Percentiles rank a stretch among this genome's conserved stretches.
Conservation (phyloP, 2,329 filamentous ascomycete genomes). For the Capronia coronata region DNA sequence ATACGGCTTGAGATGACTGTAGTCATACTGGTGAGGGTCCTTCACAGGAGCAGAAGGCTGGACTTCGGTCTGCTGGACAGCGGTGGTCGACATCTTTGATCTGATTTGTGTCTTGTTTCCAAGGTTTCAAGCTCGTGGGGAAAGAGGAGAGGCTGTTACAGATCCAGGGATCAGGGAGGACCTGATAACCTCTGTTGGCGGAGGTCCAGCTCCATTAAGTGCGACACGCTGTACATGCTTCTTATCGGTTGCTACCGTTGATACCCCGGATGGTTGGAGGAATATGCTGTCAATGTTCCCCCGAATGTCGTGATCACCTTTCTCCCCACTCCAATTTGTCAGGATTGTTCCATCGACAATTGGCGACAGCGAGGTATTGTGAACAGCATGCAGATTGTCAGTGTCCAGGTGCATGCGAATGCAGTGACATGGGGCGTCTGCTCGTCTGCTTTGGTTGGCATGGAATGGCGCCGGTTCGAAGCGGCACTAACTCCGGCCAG, state of each 20-base stretch:
- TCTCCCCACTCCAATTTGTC: too few species aligned
- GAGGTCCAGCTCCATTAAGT: not conserved
- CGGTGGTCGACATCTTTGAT: slow-evolving; percentile 6
- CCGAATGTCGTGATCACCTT: slow-evolving; percentile 12
- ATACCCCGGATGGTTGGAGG: not conserved
- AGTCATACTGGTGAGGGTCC: slow-evolving; percentile 19
- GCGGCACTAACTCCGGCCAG: too few species aligned
- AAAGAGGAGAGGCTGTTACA: not conserved
- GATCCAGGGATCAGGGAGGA: not conserved
- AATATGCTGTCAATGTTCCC: slow-evolving; percentile 5
- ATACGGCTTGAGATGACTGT: slow-evolving; percentile 15
- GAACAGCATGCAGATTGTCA: too few species aligned
- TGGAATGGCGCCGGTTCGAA: too few species aligned
- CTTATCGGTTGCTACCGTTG: slow-evolving; percentile 2
- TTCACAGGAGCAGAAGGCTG: slow-evolving; percentile 4
- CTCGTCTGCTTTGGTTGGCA: too few species aligned
- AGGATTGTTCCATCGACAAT: too few species aligned
- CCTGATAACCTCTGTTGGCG: not conserved
- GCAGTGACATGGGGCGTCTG: too few species aligned
- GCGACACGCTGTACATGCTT: not conserved
- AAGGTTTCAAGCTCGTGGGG: not conserved
- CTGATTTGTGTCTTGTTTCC: not conserved
- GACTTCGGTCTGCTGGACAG: not conserved
- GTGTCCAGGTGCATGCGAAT: too few species aligned
- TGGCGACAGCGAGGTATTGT: too few species aligned